Conservation (phyloP, 2,329 filamentous ascomycete genomes). For the Epichloe gansuensis region DNA sequence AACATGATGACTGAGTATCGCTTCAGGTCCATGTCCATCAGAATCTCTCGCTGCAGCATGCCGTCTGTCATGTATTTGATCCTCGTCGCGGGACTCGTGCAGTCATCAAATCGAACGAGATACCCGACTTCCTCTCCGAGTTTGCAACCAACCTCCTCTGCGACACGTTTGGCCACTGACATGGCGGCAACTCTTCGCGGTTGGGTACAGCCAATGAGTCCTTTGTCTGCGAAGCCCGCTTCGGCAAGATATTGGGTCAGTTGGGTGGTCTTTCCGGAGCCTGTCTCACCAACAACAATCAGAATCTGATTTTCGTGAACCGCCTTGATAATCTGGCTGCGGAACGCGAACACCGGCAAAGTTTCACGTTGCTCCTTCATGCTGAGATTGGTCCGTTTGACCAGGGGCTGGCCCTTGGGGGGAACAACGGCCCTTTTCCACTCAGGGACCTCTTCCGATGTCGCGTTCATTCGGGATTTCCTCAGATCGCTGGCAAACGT, state of each 20-base stretch:
- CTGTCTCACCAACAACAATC: constrained; percentile 94
- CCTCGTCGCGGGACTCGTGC: constrained; percentile 71
- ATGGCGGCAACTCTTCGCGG: constrained; percentile 94
- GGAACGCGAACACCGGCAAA: constrained; percentile 79
- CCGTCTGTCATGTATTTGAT: constrained; percentile 99
- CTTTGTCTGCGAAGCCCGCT: constrained; percentile 73
- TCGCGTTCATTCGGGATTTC: constrained; percentile 47
- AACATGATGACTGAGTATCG: constrained; percentile 96
- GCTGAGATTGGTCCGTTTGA: constrained; percentile 76
- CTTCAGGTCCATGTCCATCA: constrained; percentile 78
- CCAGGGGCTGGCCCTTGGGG: constrained; percentile 68
- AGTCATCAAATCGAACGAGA: constrained; percentile 94
- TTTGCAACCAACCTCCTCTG: constrained; percentile 85
- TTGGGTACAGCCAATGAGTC: constrained; percentile 92
- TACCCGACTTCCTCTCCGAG: constrained; percentile 92
- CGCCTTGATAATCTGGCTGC: constrained; percentile 75
- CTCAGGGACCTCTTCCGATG: constrained; percentile 64
- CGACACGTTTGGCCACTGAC: constrained; percentile 93
- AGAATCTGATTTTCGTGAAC: constrained; percentile 79
- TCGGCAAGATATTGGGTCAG: constrained; percentile 91
- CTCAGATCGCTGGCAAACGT: constrained; percentile 84
- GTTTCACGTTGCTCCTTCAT: constrained; percentile 92
- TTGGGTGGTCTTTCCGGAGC: constrained; percentile 94
- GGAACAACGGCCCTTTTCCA: constrained; percentile 77
- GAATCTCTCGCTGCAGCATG: constrained; percentile 90